Conservation (phyloP, 75 land plant genomes). For the Cupressus sempervirens region DNA sequence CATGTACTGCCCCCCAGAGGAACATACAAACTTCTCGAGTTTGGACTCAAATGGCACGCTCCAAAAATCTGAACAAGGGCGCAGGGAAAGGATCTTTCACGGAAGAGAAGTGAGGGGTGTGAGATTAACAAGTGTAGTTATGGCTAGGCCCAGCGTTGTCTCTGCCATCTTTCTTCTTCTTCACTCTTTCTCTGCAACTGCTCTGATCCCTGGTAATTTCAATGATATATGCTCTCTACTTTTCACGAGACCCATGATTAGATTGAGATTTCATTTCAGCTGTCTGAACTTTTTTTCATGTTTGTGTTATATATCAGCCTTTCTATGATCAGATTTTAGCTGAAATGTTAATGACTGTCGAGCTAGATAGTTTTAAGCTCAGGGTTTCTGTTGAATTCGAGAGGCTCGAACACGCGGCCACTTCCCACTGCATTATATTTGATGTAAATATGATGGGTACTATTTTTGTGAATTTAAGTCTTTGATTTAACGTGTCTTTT, state of each 20-base stretch:
- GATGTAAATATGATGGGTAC: neutral
- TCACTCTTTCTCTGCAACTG: neutral
- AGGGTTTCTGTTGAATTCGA: neutral
- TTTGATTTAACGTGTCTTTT: neutral
- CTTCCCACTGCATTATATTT: neutral
- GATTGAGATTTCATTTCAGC: neutral
- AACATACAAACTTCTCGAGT: too few species aligned
- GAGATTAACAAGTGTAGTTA: neutral
- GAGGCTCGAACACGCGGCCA: neutral
- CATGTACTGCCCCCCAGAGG: too few species aligned
- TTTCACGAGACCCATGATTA: too few species aligned
- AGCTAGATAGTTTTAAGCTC: neutral
- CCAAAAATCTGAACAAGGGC: neutral
- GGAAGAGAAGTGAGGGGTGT: too few species aligned
- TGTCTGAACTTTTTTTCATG: neutral
- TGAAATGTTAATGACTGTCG: neutral
- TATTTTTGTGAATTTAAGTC: neutral
- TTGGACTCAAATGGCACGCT: too few species aligned
- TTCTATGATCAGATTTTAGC: neutral
- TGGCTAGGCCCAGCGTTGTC: neutral
- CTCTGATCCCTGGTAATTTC: constrained; percentile 2
- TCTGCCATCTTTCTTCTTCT: neutral
- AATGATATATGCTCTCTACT: neutral
- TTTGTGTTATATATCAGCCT: too few species aligned
- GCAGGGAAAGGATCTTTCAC: neutral